Evolutionary conservation across 179 eudicot genomes (phyloP).

Genomic region (Actinidia chinensis): DNA sequence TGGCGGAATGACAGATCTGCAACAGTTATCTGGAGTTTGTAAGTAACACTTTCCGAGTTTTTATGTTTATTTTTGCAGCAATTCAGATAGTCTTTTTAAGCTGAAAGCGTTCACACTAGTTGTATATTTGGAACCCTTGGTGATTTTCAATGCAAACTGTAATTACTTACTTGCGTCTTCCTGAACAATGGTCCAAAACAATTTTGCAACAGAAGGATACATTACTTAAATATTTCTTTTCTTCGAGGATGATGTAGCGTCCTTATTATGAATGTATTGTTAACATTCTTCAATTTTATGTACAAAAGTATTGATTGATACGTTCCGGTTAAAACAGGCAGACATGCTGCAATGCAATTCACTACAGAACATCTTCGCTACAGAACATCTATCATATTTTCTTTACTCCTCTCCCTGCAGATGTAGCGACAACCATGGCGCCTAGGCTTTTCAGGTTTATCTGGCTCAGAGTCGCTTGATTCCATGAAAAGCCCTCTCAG

Average conservation of each 20-base stretch:
- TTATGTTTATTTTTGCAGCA: neutral
- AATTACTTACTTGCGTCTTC: neutral
- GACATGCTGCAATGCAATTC: neutral
- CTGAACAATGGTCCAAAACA: neutral
- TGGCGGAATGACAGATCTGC: constrained; percentile 9
- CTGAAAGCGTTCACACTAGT: neutral
- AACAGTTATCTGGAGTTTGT: constrained; percentile 13
- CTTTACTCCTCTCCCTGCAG: constrained; percentile 39
- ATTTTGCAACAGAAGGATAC: neutral
- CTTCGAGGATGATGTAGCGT: neutral
- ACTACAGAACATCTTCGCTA: constrained; percentile 22
- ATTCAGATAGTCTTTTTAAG: constrained; percentile 15
- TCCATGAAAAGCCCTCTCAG: constrained; percentile 64
- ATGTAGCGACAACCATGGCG: constrained; percentile 61
- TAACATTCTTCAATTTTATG: constrained; percentile 1
- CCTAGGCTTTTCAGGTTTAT: constrained; percentile 51
- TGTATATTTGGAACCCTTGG: neutral
- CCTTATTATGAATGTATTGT: constrained; percentile 8
- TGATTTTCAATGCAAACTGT: neutral
- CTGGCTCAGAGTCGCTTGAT: constrained; percentile 59
- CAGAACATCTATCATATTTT: constrained; percentile 23
- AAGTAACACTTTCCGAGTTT: constrained; percentile 2
- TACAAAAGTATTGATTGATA: neutral
- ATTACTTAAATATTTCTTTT: neutral
- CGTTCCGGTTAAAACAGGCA: neutral